phyloP scores from a whole-genome alignment of 2,329 filamentous ascomycete genomes.

The Pestalotiopsis sp. region DNA sequence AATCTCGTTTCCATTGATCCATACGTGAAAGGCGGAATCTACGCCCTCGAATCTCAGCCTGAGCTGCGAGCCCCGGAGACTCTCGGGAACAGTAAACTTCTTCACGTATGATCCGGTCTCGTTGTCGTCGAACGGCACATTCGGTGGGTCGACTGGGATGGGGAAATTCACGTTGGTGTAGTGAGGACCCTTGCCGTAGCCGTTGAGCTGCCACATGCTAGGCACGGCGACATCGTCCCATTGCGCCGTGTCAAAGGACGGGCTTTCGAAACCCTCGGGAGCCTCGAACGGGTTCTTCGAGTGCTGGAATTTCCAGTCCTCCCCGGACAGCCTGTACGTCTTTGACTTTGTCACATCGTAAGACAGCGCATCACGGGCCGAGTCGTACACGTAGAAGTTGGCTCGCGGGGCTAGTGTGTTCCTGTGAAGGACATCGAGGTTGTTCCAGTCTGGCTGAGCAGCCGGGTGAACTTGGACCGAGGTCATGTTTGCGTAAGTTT shows the following conservation, averaged over 20 bases:
- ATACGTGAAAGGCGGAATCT: slow-evolving; percentile 65
- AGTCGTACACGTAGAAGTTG: slow-evolving; percentile 56
- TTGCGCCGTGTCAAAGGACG: slow-evolving; percentile 26
- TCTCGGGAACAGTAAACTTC: slow-evolving; percentile 48
- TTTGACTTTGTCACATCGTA: slow-evolving; percentile 39
- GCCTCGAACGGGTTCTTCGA: slow-evolving; percentile 42
- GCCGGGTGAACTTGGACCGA: slow-evolving; percentile 20
- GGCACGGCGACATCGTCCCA: slow-evolving; percentile 65
- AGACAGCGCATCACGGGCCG: slow-evolving; percentile 49
- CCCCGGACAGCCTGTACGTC: slow-evolving; percentile 46
- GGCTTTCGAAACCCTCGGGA: slow-evolving; percentile 34
- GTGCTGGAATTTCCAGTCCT: slow-evolving; percentile 49
- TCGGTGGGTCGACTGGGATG: slow-evolving; percentile 65
- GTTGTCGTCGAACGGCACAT: slow-evolving; percentile 57
- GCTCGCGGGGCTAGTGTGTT: slow-evolving; percentile 59
- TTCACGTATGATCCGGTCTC: slow-evolving; percentile 56
- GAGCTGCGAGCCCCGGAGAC: slow-evolving; percentile 44
- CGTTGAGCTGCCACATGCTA: slow-evolving; percentile 73
- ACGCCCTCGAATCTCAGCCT: slow-evolving; percentile 65
- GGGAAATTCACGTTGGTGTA: slow-evolving; percentile 74
- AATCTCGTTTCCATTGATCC: slow-evolving; percentile 60
- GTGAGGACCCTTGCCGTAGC: slow-evolving; percentile 64
- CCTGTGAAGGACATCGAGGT: slow-evolving; percentile 58
- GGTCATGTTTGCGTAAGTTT: slow-evolving; percentile 18
- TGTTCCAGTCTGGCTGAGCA: slow-evolving; percentile 59